phyloP scores from a whole-genome alignment of 768 basidiomycete species.

The Tubosaeta sp. region DNA sequence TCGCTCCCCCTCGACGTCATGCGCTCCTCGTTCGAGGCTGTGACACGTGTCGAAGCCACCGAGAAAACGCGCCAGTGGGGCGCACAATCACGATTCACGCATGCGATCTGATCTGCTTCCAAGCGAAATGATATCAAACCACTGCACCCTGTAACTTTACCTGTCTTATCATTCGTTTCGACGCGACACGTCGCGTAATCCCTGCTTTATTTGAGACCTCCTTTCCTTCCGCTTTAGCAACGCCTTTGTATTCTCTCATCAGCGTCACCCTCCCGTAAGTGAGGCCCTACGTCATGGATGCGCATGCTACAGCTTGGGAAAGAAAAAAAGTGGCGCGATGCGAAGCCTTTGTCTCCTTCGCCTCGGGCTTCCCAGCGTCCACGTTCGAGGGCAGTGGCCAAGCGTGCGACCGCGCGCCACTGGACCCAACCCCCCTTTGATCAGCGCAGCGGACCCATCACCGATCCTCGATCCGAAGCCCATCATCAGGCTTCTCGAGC shows the following conservation, averaged over 20 bases:
- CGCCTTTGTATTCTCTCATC: not conserved
- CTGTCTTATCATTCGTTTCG: slow-evolving; percentile 1
- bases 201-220: not conserved
- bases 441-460: not conserved
- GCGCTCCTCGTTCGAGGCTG: not conserved
- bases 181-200: not conserved
- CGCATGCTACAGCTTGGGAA: not conserved
- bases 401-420: not conserved
- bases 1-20: slow-evolving; percentile 9
- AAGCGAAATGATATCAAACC: not conserved
- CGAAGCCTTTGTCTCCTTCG: not conserved
- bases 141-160: not conserved
- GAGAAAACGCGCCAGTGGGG: not conserved
- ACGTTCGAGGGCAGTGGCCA: not conserved
- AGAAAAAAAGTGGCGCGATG: not conserved
- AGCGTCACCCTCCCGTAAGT: not conserved
- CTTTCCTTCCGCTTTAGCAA: not conserved
- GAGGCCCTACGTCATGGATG: not conserved
- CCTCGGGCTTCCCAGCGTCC: not conserved
- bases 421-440: not conserved
- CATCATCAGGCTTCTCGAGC: not conserved
- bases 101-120: not conserved
- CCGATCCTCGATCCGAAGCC: too few species aligned
- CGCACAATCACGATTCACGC: not conserved
- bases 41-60: not conserved